phyloP scores from a whole-genome alignment of 75 land plant species.

The Pinus albicaulis region DNA sequence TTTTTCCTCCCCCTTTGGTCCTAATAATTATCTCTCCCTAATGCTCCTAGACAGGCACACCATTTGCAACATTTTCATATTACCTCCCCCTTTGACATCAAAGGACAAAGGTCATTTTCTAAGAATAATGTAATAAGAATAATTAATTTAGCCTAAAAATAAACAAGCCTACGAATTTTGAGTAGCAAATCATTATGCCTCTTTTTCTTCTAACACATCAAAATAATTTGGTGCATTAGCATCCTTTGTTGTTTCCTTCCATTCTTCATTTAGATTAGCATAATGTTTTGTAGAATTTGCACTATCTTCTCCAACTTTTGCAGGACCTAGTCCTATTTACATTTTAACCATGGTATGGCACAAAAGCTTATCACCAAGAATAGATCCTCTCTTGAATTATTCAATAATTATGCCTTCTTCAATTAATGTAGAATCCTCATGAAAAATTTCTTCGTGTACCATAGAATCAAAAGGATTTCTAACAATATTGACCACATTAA shows the following conservation, averaged over 20 bases:
- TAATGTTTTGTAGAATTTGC: conserved; percentile 5
- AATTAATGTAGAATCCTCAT: conserved; percentile 77
- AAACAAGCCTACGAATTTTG: background rate
- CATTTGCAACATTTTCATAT: too few species aligned
- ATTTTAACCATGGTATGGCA: conserved; percentile 92
- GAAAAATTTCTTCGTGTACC: conserved; percentile 92
- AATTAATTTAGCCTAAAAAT: too few species aligned
- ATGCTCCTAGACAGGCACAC: too few species aligned
- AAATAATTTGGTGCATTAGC: background rate
- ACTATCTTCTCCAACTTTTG: conserved; percentile 11
- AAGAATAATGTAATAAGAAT: too few species aligned
- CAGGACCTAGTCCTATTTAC: conserved; percentile 74
- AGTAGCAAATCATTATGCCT: background rate
- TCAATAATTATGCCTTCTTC: conserved; percentile 77
- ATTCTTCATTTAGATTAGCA: background rate
- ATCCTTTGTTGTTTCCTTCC: background rate
- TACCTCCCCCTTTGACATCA: too few species aligned
- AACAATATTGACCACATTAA: too few species aligned
- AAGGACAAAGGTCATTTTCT: too few species aligned
- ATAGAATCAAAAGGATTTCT: too few species aligned
- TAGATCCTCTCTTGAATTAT: conserved; percentile 82
- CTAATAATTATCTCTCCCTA: too few species aligned
- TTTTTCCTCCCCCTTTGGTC: too few species aligned
- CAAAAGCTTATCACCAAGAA: conserved; percentile 68
- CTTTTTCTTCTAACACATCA: background rate